Evolutionary conservation across 2,329 filamentous ascomycete species (phyloP).

Genomic region (Nakataea oryzae): DNA sequence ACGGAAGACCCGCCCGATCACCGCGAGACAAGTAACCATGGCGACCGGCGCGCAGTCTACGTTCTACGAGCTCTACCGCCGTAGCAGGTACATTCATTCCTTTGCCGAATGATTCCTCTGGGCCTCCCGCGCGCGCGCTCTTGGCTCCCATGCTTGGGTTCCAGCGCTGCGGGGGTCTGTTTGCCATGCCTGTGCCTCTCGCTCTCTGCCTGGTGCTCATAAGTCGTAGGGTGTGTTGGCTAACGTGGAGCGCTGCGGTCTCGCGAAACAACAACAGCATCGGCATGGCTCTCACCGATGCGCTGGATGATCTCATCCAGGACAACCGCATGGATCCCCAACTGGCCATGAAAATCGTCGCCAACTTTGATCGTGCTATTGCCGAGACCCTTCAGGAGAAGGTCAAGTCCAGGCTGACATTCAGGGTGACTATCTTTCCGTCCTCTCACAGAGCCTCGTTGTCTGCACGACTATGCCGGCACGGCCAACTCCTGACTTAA

Average conservation of each 20-base stretch:
- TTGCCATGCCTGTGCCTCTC: not conserved
- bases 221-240: not conserved
- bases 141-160: not conserved
- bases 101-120: slow-evolving; percentile 10
- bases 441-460: not conserved
- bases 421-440: slow-evolving; percentile 60
- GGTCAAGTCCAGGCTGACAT: slow-evolving; percentile 81
- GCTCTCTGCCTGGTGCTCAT: not conserved
- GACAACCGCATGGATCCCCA: slow-evolving; percentile 93
- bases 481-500: not conserved
- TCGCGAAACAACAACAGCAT: slow-evolving; percentile 48
- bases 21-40: slow-evolving; percentile 10
- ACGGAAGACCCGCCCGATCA: not conserved
- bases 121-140: slow-evolving; percentile 11
- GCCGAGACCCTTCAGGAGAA: slow-evolving; percentile 85
- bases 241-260: too few relatives aligned
- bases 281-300: slow-evolving; percentile 87
- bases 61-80: slow-evolving; percentile 92
- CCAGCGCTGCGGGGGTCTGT: not conserved
- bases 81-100: slow-evolving; percentile 68
- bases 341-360: slow-evolving; percentile 95
- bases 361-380: slow-evolving; percentile 89
- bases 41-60: slow-evolving; percentile 27
- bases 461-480: not conserved
- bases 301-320: slow-evolving; percentile 92